Conservation (phyloP, 805 yeast genomes). For the Hanseniaspora occidentalis region DNA sequence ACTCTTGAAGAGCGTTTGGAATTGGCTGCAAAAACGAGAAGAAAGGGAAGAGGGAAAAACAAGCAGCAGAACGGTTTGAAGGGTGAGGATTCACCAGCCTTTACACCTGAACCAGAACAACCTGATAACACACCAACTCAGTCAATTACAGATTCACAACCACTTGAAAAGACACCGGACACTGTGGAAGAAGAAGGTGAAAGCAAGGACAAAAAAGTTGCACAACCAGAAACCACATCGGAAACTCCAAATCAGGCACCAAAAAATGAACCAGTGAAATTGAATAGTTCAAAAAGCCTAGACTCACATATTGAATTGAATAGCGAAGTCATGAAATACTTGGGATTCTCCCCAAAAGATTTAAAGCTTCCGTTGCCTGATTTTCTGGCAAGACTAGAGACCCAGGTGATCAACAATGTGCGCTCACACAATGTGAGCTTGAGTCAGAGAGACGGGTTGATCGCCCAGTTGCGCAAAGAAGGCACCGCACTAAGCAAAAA, state of each 20-base stretch:
- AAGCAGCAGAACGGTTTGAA: too few relatives aligned
- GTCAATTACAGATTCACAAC: too few relatives aligned
- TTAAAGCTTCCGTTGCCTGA: slow-evolving; percentile 9
- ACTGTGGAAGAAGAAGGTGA: too few relatives aligned
- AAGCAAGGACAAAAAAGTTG: too few relatives aligned
- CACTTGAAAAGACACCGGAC: too few relatives aligned
- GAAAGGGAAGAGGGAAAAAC: slow-evolving; percentile 19
- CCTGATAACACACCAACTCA: too few relatives aligned
- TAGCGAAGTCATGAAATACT: background rate
- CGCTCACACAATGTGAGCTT: background rate
- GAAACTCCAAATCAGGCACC: too few relatives aligned
- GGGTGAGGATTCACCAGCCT: too few relatives aligned
- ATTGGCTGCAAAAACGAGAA: slow-evolving; percentile 49
- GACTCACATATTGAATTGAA: background rate
- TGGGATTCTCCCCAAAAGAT: slow-evolving; percentile 9
- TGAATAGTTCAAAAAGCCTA: too few relatives aligned
- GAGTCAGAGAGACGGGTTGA: slow-evolving; percentile 40
- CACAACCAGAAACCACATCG: too few relatives aligned
- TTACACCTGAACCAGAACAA: too few relatives aligned
- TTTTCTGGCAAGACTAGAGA: background rate
- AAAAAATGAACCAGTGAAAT: too few relatives aligned
- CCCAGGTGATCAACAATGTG: background rate
- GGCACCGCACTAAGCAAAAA: slow-evolving; percentile 51
- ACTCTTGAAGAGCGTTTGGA: slow-evolving; percentile 80
- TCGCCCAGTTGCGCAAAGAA: slow-evolving; percentile 57